Evolutionary conservation across 768 basidiomycete genomes (phyloP).

Genomic region (Lepiota subincarnata): DNA sequence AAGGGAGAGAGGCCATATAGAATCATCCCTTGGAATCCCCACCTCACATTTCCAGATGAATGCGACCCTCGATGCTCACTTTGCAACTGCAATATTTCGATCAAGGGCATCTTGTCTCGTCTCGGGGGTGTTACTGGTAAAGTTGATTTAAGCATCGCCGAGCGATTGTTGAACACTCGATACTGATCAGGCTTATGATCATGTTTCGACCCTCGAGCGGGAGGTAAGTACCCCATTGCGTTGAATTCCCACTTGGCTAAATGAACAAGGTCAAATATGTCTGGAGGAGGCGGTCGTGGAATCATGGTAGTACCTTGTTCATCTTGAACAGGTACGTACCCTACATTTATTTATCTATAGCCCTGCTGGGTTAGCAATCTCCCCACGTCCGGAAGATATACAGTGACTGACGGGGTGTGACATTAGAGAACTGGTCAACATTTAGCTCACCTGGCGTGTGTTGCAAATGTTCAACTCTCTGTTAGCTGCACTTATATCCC

Average conservation of each 20-base stretch:
- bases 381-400: background rate
- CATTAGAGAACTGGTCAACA: background rate
- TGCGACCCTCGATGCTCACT: too few relatives aligned
- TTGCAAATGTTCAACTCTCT: too few relatives aligned
- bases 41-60: too few relatives aligned
- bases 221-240: background rate
- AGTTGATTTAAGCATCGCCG: background rate
- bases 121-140: background rate
- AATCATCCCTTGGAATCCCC: too few relatives aligned
- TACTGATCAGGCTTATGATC: background rate
- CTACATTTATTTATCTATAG: background rate
- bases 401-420: too few relatives aligned
- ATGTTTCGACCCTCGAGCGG: background rate
- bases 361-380: background rate
- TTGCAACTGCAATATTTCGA: too few relatives aligned
- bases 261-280: conserved; percentile 21
- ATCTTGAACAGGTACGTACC: conserved; percentile 7
- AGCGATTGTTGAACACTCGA: too few relatives aligned
- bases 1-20: too few relatives aligned
- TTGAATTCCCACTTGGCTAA: background rate
- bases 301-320: background rate
- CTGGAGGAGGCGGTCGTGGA: conserved; percentile 9
- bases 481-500: background rate
- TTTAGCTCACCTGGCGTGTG: background rate
- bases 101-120: background rate